Evolutionary conservation across 129 eudicot genomes (phyloP), one percentile per base, ranked within the genome.

Genomic region (Arctium minus): DNA sequence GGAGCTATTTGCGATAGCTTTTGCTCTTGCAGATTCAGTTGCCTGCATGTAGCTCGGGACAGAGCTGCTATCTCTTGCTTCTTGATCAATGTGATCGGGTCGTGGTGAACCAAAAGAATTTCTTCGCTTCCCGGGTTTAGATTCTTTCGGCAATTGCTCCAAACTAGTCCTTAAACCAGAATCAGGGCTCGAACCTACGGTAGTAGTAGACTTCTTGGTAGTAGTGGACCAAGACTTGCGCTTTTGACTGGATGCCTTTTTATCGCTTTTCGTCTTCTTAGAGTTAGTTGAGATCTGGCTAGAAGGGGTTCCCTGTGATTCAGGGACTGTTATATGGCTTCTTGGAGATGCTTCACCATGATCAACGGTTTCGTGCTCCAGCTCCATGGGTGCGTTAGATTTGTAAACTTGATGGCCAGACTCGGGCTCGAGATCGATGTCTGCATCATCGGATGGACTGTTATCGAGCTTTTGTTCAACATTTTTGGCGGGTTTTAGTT

Each of bases 21-120:
- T 95, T 4, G 91, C 91, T 82, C 82, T 91, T 17, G 99, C 99
- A 56, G 99, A 92, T 87, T 95, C 92, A n/a, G 99, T 95, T 13
- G 97, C 92, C 79, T 95, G 97, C 99, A 95, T 95, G 84, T 95
- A 95, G 73, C 97, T 91, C 2, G 99, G 99, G 48, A 95, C 70
- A 40, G 91, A 76, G 31, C 10, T 86, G 60, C 89, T 90, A 80
- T 90, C 97, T 84, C 91, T 87, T 35, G 94, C 89, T 69, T 92
- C 97, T 39, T 88, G 90, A 78, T 92, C 96, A 81, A 32, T 74
- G 6, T 83, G 82, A 68, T 90, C 92, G 9, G 99, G 88, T 80
- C 68, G 92, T 1, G 91, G 79, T 76, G 93, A 88, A 69, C 97
- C 97, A 32, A 86, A 86, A 39, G 99, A 93, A 79, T 85, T 92